Percentiles rank a stretch among this genome's conserved stretches.
These are phyloP conservation scores for Camellia lanceoleosa DNA, from an alignment of 148 eudicot genomes.

Conservation along the genomic window DNA sequence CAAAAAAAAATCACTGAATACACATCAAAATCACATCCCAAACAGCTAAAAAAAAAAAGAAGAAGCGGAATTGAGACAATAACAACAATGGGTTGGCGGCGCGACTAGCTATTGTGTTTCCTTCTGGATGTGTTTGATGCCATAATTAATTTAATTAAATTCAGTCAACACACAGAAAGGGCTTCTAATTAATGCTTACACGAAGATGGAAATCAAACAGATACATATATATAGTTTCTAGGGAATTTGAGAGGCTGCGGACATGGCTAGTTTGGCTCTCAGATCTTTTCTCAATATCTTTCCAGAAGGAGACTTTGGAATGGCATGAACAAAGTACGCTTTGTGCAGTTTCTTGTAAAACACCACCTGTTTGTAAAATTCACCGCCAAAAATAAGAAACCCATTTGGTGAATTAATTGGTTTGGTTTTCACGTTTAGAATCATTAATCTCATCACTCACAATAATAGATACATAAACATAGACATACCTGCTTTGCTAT, in stretches of 20 bases:
- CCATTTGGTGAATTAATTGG: not conserved
- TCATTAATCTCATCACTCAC: not conserved
- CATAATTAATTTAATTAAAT: not conserved
- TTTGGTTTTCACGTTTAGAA: not conserved
- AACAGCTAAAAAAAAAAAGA: not conserved
- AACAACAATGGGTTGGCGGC: not conserved
- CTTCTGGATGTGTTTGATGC: not conserved
- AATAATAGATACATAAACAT: not conserved
- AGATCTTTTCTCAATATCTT: slow-evolving; percentile 83
- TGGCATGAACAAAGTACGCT: slow-evolving; percentile 65
- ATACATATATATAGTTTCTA: not conserved
- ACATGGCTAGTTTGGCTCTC: slow-evolving; percentile 46
- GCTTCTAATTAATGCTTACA: no score
- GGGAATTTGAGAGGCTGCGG: not conserved
- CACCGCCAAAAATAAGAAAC: not conserved
- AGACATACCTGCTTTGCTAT: slow-evolving; percentile 67
- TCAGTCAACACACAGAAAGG: no score
- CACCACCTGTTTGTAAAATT: slow-evolving; percentile 47
- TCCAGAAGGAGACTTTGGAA: slow-evolving; percentile 86
- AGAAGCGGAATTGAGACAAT: not conserved
- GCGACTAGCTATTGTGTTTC: not conserved
- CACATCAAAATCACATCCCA: no score
- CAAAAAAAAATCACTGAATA: no score
- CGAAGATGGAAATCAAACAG: not conserved
- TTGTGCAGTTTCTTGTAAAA: slow-evolving; percentile 84